Percentiles rank a stretch among this genome's conserved stretches.
Conservation (phyloP, 2,329 filamentous ascomycete species). For the Talaromyces piceae region DNA sequence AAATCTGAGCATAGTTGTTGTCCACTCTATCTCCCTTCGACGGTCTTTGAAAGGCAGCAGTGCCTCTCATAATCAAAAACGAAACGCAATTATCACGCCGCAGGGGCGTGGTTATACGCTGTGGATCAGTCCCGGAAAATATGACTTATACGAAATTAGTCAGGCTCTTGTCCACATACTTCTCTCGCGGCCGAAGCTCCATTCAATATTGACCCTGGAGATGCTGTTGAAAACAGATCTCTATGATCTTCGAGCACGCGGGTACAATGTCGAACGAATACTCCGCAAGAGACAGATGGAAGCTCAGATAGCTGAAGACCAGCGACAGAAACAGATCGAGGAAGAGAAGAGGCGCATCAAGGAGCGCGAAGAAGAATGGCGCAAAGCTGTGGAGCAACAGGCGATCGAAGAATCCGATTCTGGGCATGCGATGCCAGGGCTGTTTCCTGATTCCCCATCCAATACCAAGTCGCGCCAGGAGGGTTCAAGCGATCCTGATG, state of each 20-base stretch:
- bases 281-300: constrained; percentile 81
- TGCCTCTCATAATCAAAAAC: constrained; percentile 64
- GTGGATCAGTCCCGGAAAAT: constrained; percentile 65
- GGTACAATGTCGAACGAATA: constrained; percentile 95
- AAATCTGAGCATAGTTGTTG: constrained; percentile 68
- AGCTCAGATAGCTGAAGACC: constrained; percentile 76
- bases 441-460: constrained; percentile 62
- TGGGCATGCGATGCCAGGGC: constrained; percentile 59
- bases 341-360: constrained; percentile 63
- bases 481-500: constrained; percentile 13
- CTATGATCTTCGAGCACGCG: constrained; percentile 71
- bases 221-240: constrained; percentile 82
- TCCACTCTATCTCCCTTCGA: constrained; percentile 69
- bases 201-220: constrained; percentile 84
- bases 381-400: constrained; percentile 31
- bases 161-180: constrained; percentile 77
- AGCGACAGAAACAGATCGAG: constrained; percentile 64
- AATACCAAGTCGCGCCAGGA: constrained; percentile 22
- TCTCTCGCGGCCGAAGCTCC: constrained; percentile 73
- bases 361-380: constrained; percentile 48
- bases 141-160: constrained; percentile 87
- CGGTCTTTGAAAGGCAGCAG: constrained; percentile 65
- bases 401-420: constrained; percentile 25
- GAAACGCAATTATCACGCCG: constrained; percentile 61
- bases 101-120: constrained; percentile 56